phyloP scores from a whole-genome alignment of 2,329 filamentous ascomycete genomes.

The Cordyceps tenuipes region DNA sequence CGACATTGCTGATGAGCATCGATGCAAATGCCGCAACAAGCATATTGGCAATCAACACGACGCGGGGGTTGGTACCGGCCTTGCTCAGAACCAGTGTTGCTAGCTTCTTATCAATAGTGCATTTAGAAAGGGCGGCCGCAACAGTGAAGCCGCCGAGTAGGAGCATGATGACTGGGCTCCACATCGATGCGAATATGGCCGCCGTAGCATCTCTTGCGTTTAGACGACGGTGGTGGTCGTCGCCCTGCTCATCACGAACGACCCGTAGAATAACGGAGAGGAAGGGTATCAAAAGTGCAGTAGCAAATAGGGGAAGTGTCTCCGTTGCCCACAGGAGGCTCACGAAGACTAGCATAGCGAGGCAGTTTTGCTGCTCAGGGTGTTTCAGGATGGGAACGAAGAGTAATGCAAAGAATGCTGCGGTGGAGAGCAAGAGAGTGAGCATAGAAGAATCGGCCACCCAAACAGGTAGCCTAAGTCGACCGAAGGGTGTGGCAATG shows the following conservation, averaged over 20 bases:
- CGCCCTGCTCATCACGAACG: slow-evolving; percentile 61
- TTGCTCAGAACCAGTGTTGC: slow-evolving; percentile 95
- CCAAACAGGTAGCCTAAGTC: slow-evolving; percentile 69
- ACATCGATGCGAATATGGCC: slow-evolving; percentile 92
- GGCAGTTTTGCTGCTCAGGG: slow-evolving; percentile 88
- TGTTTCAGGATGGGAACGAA: slow-evolving; percentile 74
- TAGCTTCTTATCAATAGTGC: slow-evolving; percentile 95
- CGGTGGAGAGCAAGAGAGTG: slow-evolving; percentile 61
- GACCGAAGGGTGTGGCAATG: slow-evolving; percentile 71
- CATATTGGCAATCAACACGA: slow-evolving; percentile 95
- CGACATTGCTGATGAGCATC: slow-evolving; percentile 99
- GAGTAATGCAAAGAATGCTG: slow-evolving; percentile 66
- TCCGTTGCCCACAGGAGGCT: slow-evolving; percentile 94
- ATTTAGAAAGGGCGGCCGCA: slow-evolving; percentile 90
- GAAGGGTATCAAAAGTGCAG: slow-evolving; percentile 87
- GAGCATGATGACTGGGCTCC: slow-evolving; percentile 98
- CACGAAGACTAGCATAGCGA: slow-evolving; percentile 89
- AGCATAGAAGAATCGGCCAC: slow-evolving; percentile 75
- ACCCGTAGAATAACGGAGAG: slow-evolving; percentile 81
- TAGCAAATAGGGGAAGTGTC: slow-evolving; percentile 95
- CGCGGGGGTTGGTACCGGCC: slow-evolving; percentile 81
- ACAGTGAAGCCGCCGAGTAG: slow-evolving; percentile 93
- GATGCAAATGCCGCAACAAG: slow-evolving; percentile 95
- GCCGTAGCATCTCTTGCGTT: slow-evolving; percentile 71
- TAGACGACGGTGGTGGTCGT: slow-evolving; percentile 56